Conservation (phyloP, 352 stramenopile genomes). For the Globisporangium paroecandrum region DNA sequence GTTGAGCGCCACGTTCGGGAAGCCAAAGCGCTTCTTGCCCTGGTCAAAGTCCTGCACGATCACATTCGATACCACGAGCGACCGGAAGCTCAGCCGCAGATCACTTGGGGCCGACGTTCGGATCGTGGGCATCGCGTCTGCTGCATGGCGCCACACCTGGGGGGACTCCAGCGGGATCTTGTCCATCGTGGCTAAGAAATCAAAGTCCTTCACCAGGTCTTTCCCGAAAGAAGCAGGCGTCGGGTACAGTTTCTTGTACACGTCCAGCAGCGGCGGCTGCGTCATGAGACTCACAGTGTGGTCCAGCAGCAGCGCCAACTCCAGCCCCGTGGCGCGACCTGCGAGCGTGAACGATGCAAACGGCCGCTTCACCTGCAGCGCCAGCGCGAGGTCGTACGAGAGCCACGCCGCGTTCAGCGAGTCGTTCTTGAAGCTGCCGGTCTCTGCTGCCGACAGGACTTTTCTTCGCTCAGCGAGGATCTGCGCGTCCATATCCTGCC, state of each 20-base stretch:
- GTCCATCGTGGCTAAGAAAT: neutral
- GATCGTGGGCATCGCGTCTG: neutral
- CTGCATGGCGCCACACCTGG: neutral
- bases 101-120: neutral
- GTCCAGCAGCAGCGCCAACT: neutral
- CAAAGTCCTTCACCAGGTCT: constrained; percentile 1
- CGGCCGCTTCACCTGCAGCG: neutral
- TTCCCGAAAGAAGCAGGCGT: neutral
- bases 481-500: neutral
- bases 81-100: neutral
- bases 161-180: neutral
- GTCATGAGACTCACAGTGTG: neutral
- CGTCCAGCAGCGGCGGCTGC: neutral
- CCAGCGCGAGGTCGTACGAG: constrained; percentile 1
- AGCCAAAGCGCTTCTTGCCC: constrained; percentile 6
- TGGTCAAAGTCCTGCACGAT: constrained; percentile 5
- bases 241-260: neutral
- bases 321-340: neutral
- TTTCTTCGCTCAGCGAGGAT: constrained; percentile 1
- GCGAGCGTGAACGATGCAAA: neutral
- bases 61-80: neutral
- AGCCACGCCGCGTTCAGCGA: constrained; percentile 2
- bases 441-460: neutral
- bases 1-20: neutral
- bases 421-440: neutral